Evolutionary conservation across 2,329 filamentous ascomycete genomes (phyloP), one percentile per base, ranked within the genome.

Genomic region (Colletotrichum lupini): DNA sequence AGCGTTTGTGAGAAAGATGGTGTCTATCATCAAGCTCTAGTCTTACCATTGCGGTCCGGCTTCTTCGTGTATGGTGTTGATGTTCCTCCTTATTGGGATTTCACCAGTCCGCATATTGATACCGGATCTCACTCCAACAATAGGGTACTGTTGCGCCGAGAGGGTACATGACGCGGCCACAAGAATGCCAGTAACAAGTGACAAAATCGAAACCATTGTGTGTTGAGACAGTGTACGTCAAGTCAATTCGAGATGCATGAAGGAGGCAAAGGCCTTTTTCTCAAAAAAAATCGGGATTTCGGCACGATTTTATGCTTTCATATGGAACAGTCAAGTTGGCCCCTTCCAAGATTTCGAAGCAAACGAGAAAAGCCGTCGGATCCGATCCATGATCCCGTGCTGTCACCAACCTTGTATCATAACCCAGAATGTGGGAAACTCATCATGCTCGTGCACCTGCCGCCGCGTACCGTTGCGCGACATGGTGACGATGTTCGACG

Each of bases 31-130:
- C 14, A 37, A 46, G 28, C 35, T 91, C 19, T 19, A 16, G 8
- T 85, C 79, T 76, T 78, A 88, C 86, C 87, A 88, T 75, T 84
- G 79, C 8, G 85, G 81, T 2, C 86, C 86, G 42, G 81, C 82
- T 56, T 80, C 76, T 22, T 79, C 73, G 59, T 84, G 82, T 9
- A 90, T 77, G 5, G 83, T 81, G 75, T 87, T 86, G 74, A 90
- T 86, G 73, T 87, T 86, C 71, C 80, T 79, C 65, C 88, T 84
- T 55, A 80, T 69, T 7, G 88, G 88, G 30, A 83, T 81, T 61
- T 83, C 80, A 3, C 83, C 83, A 16, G 83, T 84, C 24, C 63
- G 62, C 16, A 72, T 57, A 73, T 83, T 79, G 68, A 86, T 80
- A 12, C 82, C 82, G 2, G 78, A 78, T 22, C 77, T 76, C 56